Evolutionary conservation across 148 eudicot species (phyloP), one percentile per base, ranked within the genome.

Genomic region (Linanthus parryae): DNA sequence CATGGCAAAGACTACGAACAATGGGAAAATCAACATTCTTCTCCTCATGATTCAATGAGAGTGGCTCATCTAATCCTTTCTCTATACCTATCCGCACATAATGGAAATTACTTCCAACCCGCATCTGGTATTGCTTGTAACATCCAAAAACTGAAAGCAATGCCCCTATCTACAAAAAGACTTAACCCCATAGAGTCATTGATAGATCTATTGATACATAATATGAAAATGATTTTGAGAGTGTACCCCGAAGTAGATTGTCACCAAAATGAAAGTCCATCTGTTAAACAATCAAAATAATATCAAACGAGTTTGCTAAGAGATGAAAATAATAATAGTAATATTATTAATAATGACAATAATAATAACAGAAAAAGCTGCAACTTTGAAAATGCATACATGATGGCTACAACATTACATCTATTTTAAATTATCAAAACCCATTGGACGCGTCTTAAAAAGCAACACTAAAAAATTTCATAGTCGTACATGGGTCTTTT

Each of bases 181-280:
- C 36, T 29, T 31, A 8, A 39, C 23, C 17, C 4, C 33, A 47
- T 26, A 5, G 37, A 31, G 51, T 34, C 23, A 52, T 29, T 44
- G 17, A 44, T 10, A 11, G 40, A 66, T 15, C 29, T 21, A 35
- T 9, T 25, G 30, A 12, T 3, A 14, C 4, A 30, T 22, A 1
- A 24, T 38, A 16, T 5, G 26, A 15, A 26, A 43, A 38, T 42
- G 11, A 48, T 56, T 7, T 49, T 12, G 61, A 22, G 43, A 29
- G 41, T 69, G 14, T 80, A 80, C 86, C 86, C 71, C 71, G 52
- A 80, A 80, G 53, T 76, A 80, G 45, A 69, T 44, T 56, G 73
- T 67, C 28, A 73, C 68, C 61, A 80, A 67, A 24, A 68, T 62
- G 33, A 76, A 67, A 19, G 85, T 80, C 85, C 81, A 80, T 74